These are phyloP conservation scores for Tetrahymena malaccensis DNA, from an alignment of 73 alveolate species.

Conservation along the genomic window DNA sequence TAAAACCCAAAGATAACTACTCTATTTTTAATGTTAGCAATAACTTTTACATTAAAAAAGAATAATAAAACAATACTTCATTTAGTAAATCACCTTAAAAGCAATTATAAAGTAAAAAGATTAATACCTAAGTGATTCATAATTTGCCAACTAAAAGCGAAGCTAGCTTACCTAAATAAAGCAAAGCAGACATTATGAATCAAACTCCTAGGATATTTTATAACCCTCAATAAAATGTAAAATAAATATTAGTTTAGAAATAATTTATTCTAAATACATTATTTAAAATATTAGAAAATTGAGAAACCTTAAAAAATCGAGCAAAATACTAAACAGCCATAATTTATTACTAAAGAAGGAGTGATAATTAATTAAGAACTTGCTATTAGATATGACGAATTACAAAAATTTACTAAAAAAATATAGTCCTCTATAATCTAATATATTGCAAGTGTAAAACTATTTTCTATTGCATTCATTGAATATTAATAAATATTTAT, in stretches of 20 bases:
- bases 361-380: not conserved
- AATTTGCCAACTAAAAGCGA: not conserved
- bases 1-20: not conserved
- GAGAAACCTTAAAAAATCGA: not conserved
- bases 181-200: not conserved
- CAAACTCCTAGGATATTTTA: not conserved
- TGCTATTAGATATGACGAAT: not conserved
- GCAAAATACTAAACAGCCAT: not conserved
- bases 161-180: not conserved
- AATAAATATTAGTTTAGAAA: too few relatives aligned
- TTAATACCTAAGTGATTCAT: not conserved
- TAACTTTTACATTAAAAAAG: not conserved
- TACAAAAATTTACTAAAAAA: not conserved
- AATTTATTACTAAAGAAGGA: not conserved
- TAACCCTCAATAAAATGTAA: not conserved
- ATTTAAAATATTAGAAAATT: not conserved
- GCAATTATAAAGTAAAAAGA: not conserved
- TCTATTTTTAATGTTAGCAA: not conserved
- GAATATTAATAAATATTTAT: too few relatives aligned
- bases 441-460: not conserved
- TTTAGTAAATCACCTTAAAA: not conserved
- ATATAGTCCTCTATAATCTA: not conserved
- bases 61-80: not conserved
- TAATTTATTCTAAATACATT: too few relatives aligned
- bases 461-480: too few relatives aligned